These are phyloP conservation scores for Talaromyces piceae DNA, from an alignment of 2,329 filamentous ascomycete genomes.

Conservation along the genomic window DNA sequence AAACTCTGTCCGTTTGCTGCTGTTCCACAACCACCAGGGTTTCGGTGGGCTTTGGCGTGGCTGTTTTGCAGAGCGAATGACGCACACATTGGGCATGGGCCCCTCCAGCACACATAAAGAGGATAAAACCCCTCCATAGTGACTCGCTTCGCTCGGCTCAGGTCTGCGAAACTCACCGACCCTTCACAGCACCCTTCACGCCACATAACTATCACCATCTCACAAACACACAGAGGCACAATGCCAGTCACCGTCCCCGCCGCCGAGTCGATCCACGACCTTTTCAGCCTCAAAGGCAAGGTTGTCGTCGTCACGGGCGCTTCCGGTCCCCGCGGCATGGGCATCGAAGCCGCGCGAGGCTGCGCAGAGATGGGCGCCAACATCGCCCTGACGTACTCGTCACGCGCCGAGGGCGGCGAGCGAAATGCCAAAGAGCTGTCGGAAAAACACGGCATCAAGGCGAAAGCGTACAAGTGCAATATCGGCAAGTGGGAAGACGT, in stretches of 20 bases:
- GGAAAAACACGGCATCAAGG: conserved; percentile 56
- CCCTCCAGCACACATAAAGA: neutral
- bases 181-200: neutral
- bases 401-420: conserved; percentile 53
- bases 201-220: neutral
- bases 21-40: neutral
- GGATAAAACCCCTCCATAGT: neutral
- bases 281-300: conserved; percentile 43
- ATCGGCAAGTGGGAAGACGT: conserved; percentile 52
- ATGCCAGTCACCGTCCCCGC: conserved; percentile 35
- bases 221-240: no score
- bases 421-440: conserved; percentile 58
- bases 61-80: neutral
- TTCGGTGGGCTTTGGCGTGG: neutral
- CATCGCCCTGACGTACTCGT: conserved; percentile 60
- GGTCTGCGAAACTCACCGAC: neutral
- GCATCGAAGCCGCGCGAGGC: conserved; percentile 58
- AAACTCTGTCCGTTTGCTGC: neutral
- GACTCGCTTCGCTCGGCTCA: neutral
- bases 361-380: conserved; percentile 59
- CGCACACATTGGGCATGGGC: neutral
- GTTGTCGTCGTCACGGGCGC: conserved; percentile 44
- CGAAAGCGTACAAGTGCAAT: conserved; percentile 61
- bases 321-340: conserved; percentile 58
- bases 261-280: conserved; percentile 29